Evolutionary conservation across 2,329 filamentous ascomycete genomes (phyloP).

Genomic region (Coleophoma crateriformis): DNA sequence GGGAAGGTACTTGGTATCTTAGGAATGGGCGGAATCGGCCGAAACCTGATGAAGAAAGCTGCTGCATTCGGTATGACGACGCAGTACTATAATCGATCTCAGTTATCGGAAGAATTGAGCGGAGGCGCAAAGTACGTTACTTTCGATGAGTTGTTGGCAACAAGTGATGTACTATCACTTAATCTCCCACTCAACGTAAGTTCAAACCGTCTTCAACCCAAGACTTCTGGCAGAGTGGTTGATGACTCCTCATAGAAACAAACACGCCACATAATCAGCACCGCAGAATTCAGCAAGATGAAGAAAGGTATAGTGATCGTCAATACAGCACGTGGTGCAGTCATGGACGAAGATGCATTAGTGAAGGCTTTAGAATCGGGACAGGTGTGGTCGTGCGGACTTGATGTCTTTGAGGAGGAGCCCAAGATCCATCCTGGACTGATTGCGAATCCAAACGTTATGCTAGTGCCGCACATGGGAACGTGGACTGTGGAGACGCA

Average conservation of each 20-base stretch:
- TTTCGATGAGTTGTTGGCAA: constrained; percentile 66
- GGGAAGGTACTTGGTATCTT: constrained; percentile 76
- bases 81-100: constrained; percentile 67
- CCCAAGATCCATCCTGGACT: constrained; percentile 71
- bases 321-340: constrained; percentile 77
- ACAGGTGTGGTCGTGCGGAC: constrained; percentile 63
- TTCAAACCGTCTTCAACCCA: constrained; percentile 13
- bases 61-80: constrained; percentile 71
- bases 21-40: constrained; percentile 82
- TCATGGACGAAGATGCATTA: constrained; percentile 77
- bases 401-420: constrained; percentile 82
- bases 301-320: constrained; percentile 72
- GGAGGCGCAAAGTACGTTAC: constrained; percentile 59
- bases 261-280: constrained; percentile 72
- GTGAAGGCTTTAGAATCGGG: constrained; percentile 67
- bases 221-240: not conserved
- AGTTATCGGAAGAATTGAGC: constrained; percentile 48
- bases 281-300: constrained; percentile 67
- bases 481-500: constrained; percentile 68
- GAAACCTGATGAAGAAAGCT: constrained; percentile 70
- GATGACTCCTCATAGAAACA: constrained; percentile 32
- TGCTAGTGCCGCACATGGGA: constrained; percentile 81
- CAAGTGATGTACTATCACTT: constrained; percentile 72
- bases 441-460: constrained; percentile 61
- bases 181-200: constrained; percentile 78